Conservation (phyloP, 2,329 filamentous ascomycete species). For the Pyrenophora graminea region DNA sequence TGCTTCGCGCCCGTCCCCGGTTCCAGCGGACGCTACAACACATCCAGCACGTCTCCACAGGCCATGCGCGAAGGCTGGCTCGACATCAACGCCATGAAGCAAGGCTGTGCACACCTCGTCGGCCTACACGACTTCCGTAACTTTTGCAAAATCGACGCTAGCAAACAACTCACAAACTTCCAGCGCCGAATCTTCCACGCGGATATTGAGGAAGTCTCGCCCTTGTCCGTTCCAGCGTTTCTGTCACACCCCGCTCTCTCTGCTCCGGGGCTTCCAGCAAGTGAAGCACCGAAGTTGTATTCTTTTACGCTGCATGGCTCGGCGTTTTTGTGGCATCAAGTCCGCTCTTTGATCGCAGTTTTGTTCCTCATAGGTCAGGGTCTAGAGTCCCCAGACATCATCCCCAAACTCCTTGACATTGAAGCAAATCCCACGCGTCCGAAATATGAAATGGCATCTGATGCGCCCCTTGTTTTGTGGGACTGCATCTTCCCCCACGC, state of each 20-base stretch:
- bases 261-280: background rate
- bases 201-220: conserved; percentile 63
- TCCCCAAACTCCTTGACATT: conserved; percentile 76
- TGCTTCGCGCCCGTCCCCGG: conserved; percentile 73
- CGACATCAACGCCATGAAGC: conserved; percentile 83
- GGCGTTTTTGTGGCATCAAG: conserved; percentile 97
- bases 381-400: conserved; percentile 73
- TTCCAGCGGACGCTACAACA: conserved; percentile 53
- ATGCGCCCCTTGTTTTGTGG: conserved; percentile 91
- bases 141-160: conserved; percentile 90
- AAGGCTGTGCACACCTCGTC: conserved; percentile 77
- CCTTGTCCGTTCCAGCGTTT: conserved; percentile 33
- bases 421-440: conserved; percentile 73
- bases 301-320: conserved; percentile 86
- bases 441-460: conserved; percentile 86
- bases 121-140: conserved; percentile 95
- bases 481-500: conserved; percentile 81
- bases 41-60: conserved; percentile 1
- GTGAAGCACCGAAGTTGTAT: conserved; percentile 68
- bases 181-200: conserved; percentile 77
- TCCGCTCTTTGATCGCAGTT: conserved; percentile 88
- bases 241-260: conserved; percentile 35
- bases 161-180: conserved; percentile 88
- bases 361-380: conserved; percentile 93
- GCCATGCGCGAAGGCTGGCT: conserved; percentile 67